These are phyloP conservation scores for Anethum foeniculum DNA, from an alignment of 140 eudicot genomes.

Conservation along the genomic window DNA sequence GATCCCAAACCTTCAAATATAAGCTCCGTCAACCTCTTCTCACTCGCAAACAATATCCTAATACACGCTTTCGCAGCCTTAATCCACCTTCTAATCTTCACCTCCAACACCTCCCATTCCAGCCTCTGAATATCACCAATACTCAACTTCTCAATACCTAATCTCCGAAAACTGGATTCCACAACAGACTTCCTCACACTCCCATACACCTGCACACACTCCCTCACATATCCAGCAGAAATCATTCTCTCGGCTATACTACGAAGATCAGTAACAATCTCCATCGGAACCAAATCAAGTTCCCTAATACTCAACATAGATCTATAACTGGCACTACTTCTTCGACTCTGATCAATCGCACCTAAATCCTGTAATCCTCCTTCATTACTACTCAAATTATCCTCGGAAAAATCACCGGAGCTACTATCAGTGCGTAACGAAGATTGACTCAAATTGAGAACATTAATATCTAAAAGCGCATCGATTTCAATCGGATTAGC, in stretches of 20 bases:
- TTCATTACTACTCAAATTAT: conserved; percentile 3
- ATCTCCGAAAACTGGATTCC: conserved; percentile 35
- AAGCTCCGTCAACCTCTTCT: conserved; percentile 34
- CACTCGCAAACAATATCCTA: conserved; percentile 30
- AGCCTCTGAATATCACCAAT: conserved; percentile 36
- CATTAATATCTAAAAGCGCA: conserved; percentile 27
- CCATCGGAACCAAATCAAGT: conserved; percentile 36
- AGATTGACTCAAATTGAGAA: conserved; percentile 12
- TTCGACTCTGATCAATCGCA: conserved; percentile 20
- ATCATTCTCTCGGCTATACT: conserved; percentile 65
- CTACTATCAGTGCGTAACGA: conserved; percentile 15
- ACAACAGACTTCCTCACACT: conserved; percentile 46
- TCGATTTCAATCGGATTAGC: conserved; percentile 38
- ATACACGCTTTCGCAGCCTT: conserved; percentile 31
- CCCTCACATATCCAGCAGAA: conserved; percentile 47
- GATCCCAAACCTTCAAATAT: conserved; percentile 45
- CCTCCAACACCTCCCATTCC: conserved; percentile 38
- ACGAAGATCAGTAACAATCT: conserved; percentile 39
- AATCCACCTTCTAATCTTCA: conserved; percentile 38
- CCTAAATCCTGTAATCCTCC: background rate
- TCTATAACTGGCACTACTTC: conserved; percentile 32
- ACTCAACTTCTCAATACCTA: conserved; percentile 46
- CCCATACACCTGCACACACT: conserved; percentile 63
- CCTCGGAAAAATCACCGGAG: conserved; percentile 9
- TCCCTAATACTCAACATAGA: conserved; percentile 58